phyloP scores from a whole-genome alignment of 345 rosid genomes.

The Heritiera littoralis region DNA sequence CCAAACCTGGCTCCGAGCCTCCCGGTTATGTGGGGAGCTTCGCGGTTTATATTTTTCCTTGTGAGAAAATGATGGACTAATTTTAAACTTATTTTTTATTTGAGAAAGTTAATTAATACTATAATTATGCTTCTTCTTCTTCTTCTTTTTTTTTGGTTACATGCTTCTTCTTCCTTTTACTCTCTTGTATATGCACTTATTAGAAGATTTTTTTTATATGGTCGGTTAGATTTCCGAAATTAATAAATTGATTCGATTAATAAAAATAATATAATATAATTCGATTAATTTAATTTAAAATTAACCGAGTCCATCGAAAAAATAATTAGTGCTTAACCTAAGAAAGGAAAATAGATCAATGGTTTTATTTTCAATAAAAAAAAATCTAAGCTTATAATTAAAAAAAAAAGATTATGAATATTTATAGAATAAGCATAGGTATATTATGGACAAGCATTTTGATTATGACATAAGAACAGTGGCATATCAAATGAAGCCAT shows the following conservation, averaged over 20 bases:
- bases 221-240: too few species aligned
- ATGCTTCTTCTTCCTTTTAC: not conserved
- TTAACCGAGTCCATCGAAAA: too few species aligned
- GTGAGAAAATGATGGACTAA: constrained; percentile 38
- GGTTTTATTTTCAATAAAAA: too few species aligned
- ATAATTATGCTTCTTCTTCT: not conserved
- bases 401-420: not conserved
- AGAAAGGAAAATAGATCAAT: too few species aligned
- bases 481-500: constrained; percentile 7
- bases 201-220: too few species aligned
- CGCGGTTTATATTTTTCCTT: constrained; percentile 29
- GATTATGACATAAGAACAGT: not conserved
- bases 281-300: too few species aligned
- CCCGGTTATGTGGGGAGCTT: constrained; percentile 32
- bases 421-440: not conserved
- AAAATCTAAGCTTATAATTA: not conserved
- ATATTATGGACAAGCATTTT: not conserved
- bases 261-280: too few species aligned
- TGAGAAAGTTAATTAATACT: not conserved
- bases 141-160: too few species aligned
- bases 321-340: too few species aligned
- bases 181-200: too few species aligned
- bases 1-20: constrained; percentile 77
- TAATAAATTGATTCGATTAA: too few species aligned
- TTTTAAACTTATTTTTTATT: constrained; percentile 25